Evolutionary conservation across 2,329 filamentous ascomycete genomes (phyloP).

Genomic region (Clonostachys byssicola): DNA sequence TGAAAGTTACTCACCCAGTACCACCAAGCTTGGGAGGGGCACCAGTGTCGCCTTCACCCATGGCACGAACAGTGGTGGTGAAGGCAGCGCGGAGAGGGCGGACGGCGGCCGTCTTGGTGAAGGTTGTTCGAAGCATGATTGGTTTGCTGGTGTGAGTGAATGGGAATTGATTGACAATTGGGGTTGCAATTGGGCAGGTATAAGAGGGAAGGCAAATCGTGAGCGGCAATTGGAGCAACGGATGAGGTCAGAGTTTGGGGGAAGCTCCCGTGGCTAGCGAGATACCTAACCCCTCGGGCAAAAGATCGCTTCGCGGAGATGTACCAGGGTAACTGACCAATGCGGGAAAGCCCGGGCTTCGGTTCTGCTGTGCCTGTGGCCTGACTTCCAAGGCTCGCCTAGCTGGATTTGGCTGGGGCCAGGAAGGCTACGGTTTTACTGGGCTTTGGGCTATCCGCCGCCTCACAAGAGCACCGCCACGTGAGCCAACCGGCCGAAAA

Average conservation of each 20-base stretch:
- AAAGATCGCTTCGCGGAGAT: too few species aligned
- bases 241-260: not conserved
- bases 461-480: too few species aligned
- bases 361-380: not conserved
- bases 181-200: constrained; percentile 2
- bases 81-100: constrained; percentile 56
- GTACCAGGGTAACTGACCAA: too few species aligned
- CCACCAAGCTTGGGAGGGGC: constrained; percentile 49
- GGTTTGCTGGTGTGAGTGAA: constrained; percentile 6
- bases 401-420: too few species aligned
- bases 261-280: not conserved
- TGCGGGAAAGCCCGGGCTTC: not conserved
- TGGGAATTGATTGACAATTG: constrained; percentile 2
- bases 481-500: too few species aligned
- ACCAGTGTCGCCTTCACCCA: constrained; percentile 69
- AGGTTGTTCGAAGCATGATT: constrained; percentile 64
- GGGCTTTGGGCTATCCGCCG: too few species aligned
- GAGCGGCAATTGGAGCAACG: constrained; percentile 3
- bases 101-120: constrained; percentile 49
- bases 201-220: not conserved
- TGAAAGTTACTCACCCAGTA: constrained; percentile 39
- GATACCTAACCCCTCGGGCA: not conserved
- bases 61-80: constrained; percentile 57
- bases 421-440: too few species aligned
- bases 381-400: not conserved